Conservation (phyloP, 2,329 filamentous ascomycete species). For the Sphaerulina musiva region DNA sequence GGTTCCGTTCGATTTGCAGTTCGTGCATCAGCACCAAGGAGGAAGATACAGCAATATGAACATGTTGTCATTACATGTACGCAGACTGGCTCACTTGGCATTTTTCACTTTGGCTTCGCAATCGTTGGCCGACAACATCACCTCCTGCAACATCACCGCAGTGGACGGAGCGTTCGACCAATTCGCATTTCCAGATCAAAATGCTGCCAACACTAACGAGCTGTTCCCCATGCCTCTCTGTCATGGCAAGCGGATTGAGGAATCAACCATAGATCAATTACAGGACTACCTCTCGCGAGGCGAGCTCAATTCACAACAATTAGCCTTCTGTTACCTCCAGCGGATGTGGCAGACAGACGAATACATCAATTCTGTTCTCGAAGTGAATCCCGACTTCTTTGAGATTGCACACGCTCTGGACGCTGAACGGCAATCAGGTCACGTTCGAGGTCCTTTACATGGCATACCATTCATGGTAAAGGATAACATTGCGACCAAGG, state of each 20-base stretch:
- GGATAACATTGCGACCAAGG: constrained; percentile 63
- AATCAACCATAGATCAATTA: constrained; percentile 63
- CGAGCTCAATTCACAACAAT: constrained; percentile 51
- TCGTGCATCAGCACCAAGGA: too few relatives aligned
- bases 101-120: background rate
- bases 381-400: constrained; percentile 62
- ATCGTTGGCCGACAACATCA: background rate
- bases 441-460: constrained; percentile 59
- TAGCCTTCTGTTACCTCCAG: constrained; percentile 57
- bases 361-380: constrained; percentile 57
- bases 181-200: constrained; percentile 30
- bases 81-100: background rate
- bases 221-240: constrained; percentile 60
- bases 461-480: constrained; percentile 72
- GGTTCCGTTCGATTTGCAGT: background rate
- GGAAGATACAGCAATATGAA: background rate
- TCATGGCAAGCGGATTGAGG: constrained; percentile 55
- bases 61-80: background rate
- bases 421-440: constrained; percentile 51
- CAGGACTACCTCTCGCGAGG: constrained; percentile 53
- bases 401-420: constrained; percentile 57
- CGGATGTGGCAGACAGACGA: constrained; percentile 56
- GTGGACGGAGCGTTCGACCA: background rate
- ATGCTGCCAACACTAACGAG: constrained; percentile 25
- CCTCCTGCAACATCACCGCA: background rate